Conservation (phyloP, 1,284 basidiomycete species). For the Gymnopus androsaceus region DNA sequence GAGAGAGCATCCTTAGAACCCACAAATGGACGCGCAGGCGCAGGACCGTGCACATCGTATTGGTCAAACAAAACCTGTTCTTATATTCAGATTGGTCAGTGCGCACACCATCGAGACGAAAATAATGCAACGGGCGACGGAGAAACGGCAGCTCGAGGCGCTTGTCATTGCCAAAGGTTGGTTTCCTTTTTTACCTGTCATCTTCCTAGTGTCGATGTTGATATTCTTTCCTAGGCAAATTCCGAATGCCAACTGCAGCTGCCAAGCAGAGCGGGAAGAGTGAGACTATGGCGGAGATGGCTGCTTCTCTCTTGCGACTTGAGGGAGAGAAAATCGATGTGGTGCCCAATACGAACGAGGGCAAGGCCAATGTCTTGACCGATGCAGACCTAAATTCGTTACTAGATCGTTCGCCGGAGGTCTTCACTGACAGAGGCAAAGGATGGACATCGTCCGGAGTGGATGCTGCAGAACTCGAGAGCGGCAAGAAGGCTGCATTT, state of each 20-base stretch:
- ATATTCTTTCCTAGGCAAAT: constrained; percentile 58
- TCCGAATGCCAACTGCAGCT: constrained; percentile 66
- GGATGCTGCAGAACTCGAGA: constrained; percentile 30
- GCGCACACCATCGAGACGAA: constrained; percentile 90
- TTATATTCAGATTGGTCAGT: constrained; percentile 86
- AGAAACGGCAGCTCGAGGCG: constrained; percentile 90
- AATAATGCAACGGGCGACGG: constrained; percentile 86
- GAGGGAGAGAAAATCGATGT: constrained; percentile 90
- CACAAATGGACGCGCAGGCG: constrained; percentile 95
- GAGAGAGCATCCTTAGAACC: constrained; percentile 61
- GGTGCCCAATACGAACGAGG: constrained; percentile 72
- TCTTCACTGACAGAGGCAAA: constrained; percentile 73
- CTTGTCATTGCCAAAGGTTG: constrained; percentile 90
- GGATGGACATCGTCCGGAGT: constrained; percentile 68
- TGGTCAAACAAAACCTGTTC: constrained; percentile 86
- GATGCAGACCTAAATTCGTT: constrained; percentile 80
- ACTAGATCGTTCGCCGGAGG: constrained; percentile 80
- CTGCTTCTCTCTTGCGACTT: constrained; percentile 75
- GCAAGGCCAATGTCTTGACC: constrained; percentile 73
- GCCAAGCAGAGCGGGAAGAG: constrained; percentile 44
- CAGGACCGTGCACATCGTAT: constrained; percentile 96
- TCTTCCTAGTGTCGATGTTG: not conserved
- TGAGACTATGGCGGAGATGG: constrained; percentile 79
- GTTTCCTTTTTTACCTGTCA: constrained; percentile 16
- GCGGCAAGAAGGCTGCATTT: constrained; percentile 65